phyloP scores from a whole-genome alignment of 768 basidiomycete species.

The Sistotremastrum niveocremeum region DNA sequence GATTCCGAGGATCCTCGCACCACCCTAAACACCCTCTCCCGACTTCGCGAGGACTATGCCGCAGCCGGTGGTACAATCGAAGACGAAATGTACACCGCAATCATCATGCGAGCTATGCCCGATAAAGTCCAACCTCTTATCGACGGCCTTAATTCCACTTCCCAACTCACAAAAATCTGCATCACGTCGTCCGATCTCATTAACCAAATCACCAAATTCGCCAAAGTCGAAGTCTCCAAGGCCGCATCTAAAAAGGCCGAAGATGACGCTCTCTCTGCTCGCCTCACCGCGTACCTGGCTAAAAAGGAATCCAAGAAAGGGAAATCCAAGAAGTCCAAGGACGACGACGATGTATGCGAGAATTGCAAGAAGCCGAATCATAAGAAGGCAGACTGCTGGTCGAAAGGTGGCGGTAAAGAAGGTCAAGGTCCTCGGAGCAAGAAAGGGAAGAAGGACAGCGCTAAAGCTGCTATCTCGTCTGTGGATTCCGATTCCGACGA shows the following conservation, averaged over 20 bases:
- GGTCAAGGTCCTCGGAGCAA: constrained; percentile 9
- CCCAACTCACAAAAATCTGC: not conserved
- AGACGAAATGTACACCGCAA: constrained; percentile 3
- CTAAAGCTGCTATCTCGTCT: too few species aligned
- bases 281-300: too few species aligned
- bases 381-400: constrained; percentile 8
- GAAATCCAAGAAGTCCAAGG: too few species aligned
- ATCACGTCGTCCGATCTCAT: constrained; percentile 1
- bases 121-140: constrained; percentile 2
- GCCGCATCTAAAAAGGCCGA: too few species aligned
- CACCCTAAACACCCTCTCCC: constrained; percentile 6
- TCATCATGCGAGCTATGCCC: constrained; percentile 8
- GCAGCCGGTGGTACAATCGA: constrained; percentile 4
- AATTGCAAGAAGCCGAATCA: constrained; percentile 11
- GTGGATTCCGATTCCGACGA: too few species aligned
- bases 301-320: too few species aligned
- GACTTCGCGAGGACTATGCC: constrained; percentile 6
- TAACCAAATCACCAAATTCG: constrained; percentile 1
- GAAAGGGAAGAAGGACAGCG: too few species aligned
- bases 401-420: constrained; percentile 9
- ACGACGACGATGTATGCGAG: constrained; percentile 12
- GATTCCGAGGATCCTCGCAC: constrained; percentile 4
- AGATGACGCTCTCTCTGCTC: too few species aligned
- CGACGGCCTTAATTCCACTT: not conserved
- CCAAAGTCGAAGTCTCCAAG: too few species aligned